Evolutionary conservation across 116 monocot species (phyloP), one percentile per base, ranked within the genome.

Genomic region (Posidonia oceanica): DNA sequence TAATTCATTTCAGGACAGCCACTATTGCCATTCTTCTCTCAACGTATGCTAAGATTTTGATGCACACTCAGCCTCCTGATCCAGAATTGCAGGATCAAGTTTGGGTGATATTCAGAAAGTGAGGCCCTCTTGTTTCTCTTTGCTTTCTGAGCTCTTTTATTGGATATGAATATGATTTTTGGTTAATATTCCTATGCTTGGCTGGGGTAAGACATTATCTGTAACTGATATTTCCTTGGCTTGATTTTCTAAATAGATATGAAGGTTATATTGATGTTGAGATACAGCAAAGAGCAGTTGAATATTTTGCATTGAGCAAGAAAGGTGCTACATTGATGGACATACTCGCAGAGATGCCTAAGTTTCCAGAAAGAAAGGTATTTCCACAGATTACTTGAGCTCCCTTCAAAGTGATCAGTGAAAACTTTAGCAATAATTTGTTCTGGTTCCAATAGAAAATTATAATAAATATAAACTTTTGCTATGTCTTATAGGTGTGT

Each of bases 351-450:
- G 98, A 98, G 77, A 98, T 98, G 98, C 98, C 98, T 10, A 98
- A 98, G 72, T 98, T 98, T 78, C 98, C 98, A 40, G 98, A 98
- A 77, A 85, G 98, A 14, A 87, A 98, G 86, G 98, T 98, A 75
- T 39, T 57, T 16, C 57, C 16, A 36, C 13, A 36, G 36, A 11
- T 61, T 36, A 4, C 13, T 57, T 16, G 14, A 57, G 14, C 12
- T 12, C 1, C 12, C 8, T 48, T 48, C 12, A 48, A 48, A 48
- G 3, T 48, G 8, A 48, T 48, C 48, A 48, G 3, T 8, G 7
- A 48, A 48, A 48, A 48, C 12, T 48, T 44, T 48, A 7, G 48
- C 48, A 48, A 48, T 48, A 48, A 48, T 48, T 48, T 48, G 3
- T 48, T 48, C 8, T 7, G 7, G 12, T 48, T 48, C 48, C 12